Evolutionary conservation across 2,329 filamentous ascomycete species (phyloP).

Genomic region (Hypoxylon sp.): DNA sequence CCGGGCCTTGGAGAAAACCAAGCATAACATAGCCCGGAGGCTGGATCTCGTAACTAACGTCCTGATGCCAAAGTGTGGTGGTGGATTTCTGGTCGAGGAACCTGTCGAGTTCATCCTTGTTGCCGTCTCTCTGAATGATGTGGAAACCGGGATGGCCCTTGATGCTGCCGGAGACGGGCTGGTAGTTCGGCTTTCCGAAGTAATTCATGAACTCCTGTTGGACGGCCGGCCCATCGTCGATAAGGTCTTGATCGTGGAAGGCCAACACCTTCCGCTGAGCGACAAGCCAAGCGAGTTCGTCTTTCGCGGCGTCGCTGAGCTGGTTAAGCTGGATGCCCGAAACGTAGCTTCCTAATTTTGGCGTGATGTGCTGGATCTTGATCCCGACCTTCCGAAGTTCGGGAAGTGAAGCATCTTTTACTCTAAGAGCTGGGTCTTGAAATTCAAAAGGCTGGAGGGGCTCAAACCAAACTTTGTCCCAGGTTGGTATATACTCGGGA

Average conservation of each 20-base stretch:
- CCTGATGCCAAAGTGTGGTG: slow-evolving; percentile 26
- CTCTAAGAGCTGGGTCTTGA: slow-evolving; percentile 16
- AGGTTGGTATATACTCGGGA: slow-evolving; percentile 21
- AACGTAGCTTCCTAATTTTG: slow-evolving; percentile 19
- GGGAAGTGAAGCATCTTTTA: slow-evolving; percentile 19
- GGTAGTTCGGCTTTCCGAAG: slow-evolving; percentile 26
- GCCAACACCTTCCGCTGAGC: slow-evolving; percentile 18
- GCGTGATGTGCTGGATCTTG: slow-evolving; percentile 20
- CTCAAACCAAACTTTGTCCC: slow-evolving; percentile 25
- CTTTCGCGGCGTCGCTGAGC: slow-evolving; percentile 12
- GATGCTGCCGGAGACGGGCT: slow-evolving; percentile 23
- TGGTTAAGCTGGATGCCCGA: slow-evolving; percentile 20
- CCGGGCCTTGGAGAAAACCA: slow-evolving; percentile 14
- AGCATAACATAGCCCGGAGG: slow-evolving; percentile 24
- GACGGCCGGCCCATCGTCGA: slow-evolving; percentile 15
- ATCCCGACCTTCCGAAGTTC: slow-evolving; percentile 22
- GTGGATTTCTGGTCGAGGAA: slow-evolving; percentile 24
- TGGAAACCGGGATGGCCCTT: slow-evolving; percentile 23
- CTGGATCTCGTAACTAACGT: slow-evolving; percentile 26
- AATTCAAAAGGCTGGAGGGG: slow-evolving; percentile 23
- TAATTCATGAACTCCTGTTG: slow-evolving; percentile 28
- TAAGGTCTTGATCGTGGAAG: slow-evolving; percentile 23
- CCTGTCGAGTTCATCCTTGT: slow-evolving; percentile 15
- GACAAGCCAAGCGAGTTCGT: slow-evolving; percentile 23
- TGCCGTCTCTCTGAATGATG: slow-evolving; percentile 26